Conservation (phyloP, 495 filamentous ascomycete species). For the Neurospora intermedia region DNA sequence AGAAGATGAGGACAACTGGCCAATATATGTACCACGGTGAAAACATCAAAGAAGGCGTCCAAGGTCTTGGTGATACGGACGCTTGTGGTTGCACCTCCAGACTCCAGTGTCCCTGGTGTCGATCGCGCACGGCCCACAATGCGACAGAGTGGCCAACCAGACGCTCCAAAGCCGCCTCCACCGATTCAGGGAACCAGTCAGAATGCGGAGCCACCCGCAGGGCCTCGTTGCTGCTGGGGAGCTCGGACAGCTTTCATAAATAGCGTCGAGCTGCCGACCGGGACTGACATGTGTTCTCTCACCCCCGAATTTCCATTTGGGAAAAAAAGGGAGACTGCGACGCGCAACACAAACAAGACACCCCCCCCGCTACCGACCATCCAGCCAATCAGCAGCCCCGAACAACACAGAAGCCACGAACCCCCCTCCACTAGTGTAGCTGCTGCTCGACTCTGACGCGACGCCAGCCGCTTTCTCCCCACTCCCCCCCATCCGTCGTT, state of each 20-base stretch:
- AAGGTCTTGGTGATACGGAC: not conserved
- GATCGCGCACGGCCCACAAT: constrained; percentile 17
- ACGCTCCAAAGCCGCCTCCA: constrained; percentile 9
- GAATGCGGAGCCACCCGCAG: constrained; percentile 18
- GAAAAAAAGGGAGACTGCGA: constrained; percentile 12
- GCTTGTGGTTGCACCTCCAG: not conserved
- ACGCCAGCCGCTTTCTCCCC: not conserved
- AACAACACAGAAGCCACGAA: not conserved
- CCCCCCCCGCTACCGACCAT: not conserved
- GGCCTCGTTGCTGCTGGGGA: constrained; percentile 5
- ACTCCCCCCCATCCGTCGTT: not conserved
- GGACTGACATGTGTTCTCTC: constrained; percentile 27
- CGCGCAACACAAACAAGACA: constrained; percentile 13
- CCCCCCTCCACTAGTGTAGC: not conserved
- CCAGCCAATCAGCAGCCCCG: constrained; percentile 14
- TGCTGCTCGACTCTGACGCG: not conserved
- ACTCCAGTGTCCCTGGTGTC: constrained; percentile 8
- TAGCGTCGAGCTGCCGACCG: constrained; percentile 29
- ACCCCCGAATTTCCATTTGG: constrained; percentile 21
- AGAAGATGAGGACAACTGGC: not conserved
- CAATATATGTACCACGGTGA: not conserved
- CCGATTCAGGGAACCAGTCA: constrained; percentile 20
- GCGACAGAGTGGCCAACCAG: constrained; percentile 16
- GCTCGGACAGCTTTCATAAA: constrained; percentile 25
- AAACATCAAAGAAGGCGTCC: not conserved